Evolutionary conservation across 768 basidiomycete genomes (phyloP), one percentile per base, ranked within the genome.

Genomic region (Mycena maculata): DNA sequence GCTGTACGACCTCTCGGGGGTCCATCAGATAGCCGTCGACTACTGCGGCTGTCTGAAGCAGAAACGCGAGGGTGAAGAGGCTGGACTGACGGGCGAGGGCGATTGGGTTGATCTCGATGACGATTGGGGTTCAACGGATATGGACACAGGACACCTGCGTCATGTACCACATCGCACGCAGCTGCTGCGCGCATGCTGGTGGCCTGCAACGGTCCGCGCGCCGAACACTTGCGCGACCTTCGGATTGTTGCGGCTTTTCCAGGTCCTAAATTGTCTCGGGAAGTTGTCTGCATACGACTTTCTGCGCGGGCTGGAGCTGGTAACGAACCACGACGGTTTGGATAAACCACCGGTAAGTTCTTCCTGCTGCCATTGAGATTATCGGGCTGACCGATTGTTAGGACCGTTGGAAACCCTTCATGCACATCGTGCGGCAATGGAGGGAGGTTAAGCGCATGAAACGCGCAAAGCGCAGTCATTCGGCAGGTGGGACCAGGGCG

Each of bases 1-100:
- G 1, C 20, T 70, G 13, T 58, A 67, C 45, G 50, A 69, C 27
- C 16, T 53, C 9, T 25, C 44, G 2, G 71, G 71, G 4, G 45
- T 72, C 16, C 71, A 72, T 48, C 36, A 56, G 16, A 20, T 72
- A 18, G 22, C 4, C 7, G 59, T 72, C 11, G 45, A 62, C n/a
- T 72, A 52, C 36, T 72, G 71, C 20, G 63, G 60, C 0, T 71
- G 70, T 52, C 42, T 7, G 33, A 36, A 6, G 13, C 8, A 36
- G 33, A 13, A 36, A 13, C 33, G 33, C 13, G 33, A 36, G 8
- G 13, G 8, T 13, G 33, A 36, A 36, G 33, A 7, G 33, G 33
- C 33, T n/a, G n/a, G n/a, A n/a, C n/a, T n/a, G 33, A 13, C 33
- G 33, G 33, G 33, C 33, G 33, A 36, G 13, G 33, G 33, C 6